Evolutionary conservation across 148 eudicot species (phyloP).

Genomic region (Cornus kousa): DNA sequence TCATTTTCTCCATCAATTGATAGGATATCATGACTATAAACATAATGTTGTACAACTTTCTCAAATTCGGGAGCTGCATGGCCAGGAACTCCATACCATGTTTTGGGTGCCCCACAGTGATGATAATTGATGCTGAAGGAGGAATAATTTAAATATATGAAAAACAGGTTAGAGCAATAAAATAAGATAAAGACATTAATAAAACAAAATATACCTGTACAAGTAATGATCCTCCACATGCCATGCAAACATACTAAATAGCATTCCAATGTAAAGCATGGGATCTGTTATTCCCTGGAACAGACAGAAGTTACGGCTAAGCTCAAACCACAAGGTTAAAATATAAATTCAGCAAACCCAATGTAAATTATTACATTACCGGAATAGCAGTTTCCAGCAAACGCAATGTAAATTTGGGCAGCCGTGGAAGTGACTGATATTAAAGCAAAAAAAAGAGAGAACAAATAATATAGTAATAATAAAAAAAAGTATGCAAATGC

Average conservation of each 20-base stretch:
- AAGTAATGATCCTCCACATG: constrained; percentile 88
- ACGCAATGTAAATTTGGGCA: constrained; percentile 60
- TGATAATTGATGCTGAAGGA: constrained; percentile 65
- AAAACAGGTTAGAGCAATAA: background rate
- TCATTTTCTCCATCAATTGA: constrained; percentile 57
- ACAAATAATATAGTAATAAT: constrained; percentile 12
- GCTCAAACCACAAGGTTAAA: background rate
- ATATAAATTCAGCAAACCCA: background rate
- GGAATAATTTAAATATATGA: constrained; percentile 10
- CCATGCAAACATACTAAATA: constrained; percentile 91
- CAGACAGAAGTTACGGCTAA: constrained; percentile 6
- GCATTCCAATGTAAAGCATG: constrained; percentile 92
- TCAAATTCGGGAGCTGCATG: constrained; percentile 67
- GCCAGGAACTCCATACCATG: constrained; percentile 87
- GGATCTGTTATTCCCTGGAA: constrained; percentile 81
- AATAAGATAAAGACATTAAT: background rate
- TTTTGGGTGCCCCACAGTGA: constrained; percentile 82
- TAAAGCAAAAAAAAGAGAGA: background rate
- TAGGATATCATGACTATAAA: constrained; percentile 51
- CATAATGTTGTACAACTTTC: constrained; percentile 48
- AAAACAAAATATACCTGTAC: constrained; percentile 45
- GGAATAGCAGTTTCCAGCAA: constrained; percentile 59
- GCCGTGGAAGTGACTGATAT: constrained; percentile 55
- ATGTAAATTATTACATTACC: constrained; percentile 25
- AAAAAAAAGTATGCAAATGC: background rate